Evolutionary conservation across 305 asterid genomes (phyloP).

Genomic region (Rubia balearica): DNA sequence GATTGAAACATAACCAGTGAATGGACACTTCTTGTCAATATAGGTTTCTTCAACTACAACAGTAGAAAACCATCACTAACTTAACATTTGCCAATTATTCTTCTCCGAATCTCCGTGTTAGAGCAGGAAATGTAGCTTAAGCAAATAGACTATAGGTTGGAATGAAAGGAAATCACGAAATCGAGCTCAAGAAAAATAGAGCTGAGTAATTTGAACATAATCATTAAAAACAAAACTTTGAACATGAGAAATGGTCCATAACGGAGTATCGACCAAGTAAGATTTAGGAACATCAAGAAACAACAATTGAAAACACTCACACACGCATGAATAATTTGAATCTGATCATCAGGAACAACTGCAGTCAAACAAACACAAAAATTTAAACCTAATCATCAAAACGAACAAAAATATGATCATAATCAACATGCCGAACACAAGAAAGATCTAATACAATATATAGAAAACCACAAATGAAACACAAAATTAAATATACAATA

Average conservation of each 20-base stretch:
- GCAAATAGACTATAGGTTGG: background rate
- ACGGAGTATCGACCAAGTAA: background rate
- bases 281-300: too few species aligned
- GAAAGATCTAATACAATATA: too few species aligned
- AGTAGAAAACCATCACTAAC: constrained; percentile 18
- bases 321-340: background rate
- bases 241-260: background rate
- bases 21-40: constrained; percentile 74
- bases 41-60: constrained; percentile 26
- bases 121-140: background rate
- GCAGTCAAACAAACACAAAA: background rate
- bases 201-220: background rate
- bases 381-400: background rate
- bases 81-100: background rate
- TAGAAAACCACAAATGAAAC: background rate
- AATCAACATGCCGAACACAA: background rate
- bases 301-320: background rate
- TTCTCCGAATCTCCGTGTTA: background rate
- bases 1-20: constrained; percentile 60
- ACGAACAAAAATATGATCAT: background rate
- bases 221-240: background rate
- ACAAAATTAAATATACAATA: too few species aligned
- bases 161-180: background rate
- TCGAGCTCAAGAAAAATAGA: background rate
- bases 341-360: background rate